phyloP scores from a whole-genome alignment of 257 asterid genomes.

The Scutellaria minor region DNA sequence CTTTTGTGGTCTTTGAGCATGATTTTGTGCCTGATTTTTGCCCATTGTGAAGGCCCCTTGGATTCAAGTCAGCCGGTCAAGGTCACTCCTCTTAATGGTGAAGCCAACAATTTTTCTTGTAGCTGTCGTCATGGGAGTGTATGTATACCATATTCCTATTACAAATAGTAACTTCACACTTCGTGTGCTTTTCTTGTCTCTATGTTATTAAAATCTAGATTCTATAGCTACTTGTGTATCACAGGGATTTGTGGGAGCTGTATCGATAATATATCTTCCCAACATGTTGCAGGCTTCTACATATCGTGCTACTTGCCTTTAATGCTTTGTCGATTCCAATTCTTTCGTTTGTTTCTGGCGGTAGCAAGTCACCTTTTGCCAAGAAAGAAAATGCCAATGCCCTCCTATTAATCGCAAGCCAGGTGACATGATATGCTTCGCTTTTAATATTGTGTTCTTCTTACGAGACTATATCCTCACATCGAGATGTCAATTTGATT shows the following conservation, averaged over 20 bases:
- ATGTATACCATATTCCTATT: slow-evolving; percentile 40
- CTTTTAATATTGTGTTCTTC: background rate
- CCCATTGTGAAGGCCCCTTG: slow-evolving; percentile 79
- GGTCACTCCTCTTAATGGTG: slow-evolving; percentile 84
- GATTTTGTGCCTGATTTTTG: slow-evolving; percentile 20
- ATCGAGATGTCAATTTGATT: background rate
- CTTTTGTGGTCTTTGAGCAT: slow-evolving; percentile 21
- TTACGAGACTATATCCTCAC: background rate
- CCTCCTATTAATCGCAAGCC: slow-evolving; percentile 85
- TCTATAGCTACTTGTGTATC: slow-evolving; percentile 9
- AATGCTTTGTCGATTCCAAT: slow-evolving; percentile 58
- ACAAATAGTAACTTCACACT: background rate
- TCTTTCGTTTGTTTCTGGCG: slow-evolving; percentile 60
- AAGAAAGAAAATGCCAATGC: slow-evolving; percentile 76
- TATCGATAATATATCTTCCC: slow-evolving; percentile 31
- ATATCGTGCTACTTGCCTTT: slow-evolving; percentile 61
- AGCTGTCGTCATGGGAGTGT: slow-evolving; percentile 87
- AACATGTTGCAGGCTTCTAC: slow-evolving; percentile 70
- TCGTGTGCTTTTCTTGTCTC: background rate
- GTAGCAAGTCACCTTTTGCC: slow-evolving; percentile 64
- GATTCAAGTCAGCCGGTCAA: slow-evolving; percentile 96
- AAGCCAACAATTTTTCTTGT: slow-evolving; percentile 76
- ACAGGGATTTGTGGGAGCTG: slow-evolving; percentile 2
- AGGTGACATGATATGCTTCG: slow-evolving; percentile 51
- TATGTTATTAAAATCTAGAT: background rate